phyloP scores from a whole-genome alignment of 2,329 filamentous ascomycete genomes.

The Microdochium trichocladiopsis region DNA sequence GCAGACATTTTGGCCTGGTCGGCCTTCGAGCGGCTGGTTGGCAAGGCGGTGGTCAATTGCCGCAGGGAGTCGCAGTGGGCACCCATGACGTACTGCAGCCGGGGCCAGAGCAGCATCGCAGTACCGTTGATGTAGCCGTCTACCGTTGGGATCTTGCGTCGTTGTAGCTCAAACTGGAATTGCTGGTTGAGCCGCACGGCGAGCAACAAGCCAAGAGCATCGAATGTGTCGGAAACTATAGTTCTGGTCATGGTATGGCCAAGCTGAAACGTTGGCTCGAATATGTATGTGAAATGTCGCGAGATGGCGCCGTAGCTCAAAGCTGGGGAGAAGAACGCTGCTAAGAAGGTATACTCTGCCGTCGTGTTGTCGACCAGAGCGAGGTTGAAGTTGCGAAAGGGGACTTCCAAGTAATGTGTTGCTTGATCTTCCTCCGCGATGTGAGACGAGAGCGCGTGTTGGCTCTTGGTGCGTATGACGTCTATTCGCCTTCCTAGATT shows the following conservation, averaged over 20 bases:
- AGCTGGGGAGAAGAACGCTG: slow-evolving; percentile 78
- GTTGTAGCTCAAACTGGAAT: slow-evolving; percentile 87
- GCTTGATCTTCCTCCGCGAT: slow-evolving; percentile 84
- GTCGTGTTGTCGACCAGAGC: slow-evolving; percentile 90
- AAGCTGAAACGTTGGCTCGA: slow-evolving; percentile 81
- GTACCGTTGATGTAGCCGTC: slow-evolving; percentile 92
- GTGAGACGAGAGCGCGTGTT: slow-evolving; percentile 76
- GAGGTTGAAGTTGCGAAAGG: slow-evolving; percentile 92
- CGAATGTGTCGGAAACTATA: slow-evolving; percentile 69
- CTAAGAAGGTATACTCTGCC: slow-evolving; percentile 90
- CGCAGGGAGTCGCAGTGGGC: slow-evolving; percentile 84
- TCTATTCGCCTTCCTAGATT: slow-evolving; percentile 83
- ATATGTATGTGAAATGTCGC: slow-evolving; percentile 79
- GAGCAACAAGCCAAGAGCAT: slow-evolving; percentile 81
- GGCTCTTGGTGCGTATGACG: slow-evolving; percentile 65
- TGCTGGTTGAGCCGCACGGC: slow-evolving; percentile 91
- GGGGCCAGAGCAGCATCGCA: slow-evolving; percentile 93
- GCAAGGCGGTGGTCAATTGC: slow-evolving; percentile 47
- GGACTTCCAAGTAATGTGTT: slow-evolving; percentile 80
- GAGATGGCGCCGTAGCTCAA: slow-evolving; percentile 71
- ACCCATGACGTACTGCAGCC: slow-evolving; percentile 91
- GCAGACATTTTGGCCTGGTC: slow-evolving; percentile 59
- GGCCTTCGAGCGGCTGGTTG: slow-evolving; percentile 31
- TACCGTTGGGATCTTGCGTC: slow-evolving; percentile 79
- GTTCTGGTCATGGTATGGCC: slow-evolving; percentile 71